A percentile compares a stretch with the other conserved stretches of the same genome.
Conservation (phyloP, 176 grass and related monocot genomes). For the barley (Hordeum vulgare) region MorexV3_pseudomolecules_assembly NC_058521.1:567538664-567539163, state of each 20-base stretch:
- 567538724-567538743: neutral
- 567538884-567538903: neutral
- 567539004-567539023: neutral
- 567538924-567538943: neutral
- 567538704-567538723: neutral
- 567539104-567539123: neutral
- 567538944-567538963: neutral
- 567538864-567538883: neutral
- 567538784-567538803: neutral
- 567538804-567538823: neutral
- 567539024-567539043: neutral
- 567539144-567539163: slow-evolving; percentile 4
- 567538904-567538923: neutral
- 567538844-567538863: neutral
- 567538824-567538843: neutral
- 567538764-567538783: neutral
- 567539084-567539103: neutral
- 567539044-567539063: too few species aligned
- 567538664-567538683: neutral
- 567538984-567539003: too few species aligned
- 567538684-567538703: neutral
- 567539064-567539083: neutral
- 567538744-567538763: neutral
- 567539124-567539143: neutral
- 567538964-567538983: neutral